Evolutionary conservation across 441 rosid genomes (phyloP).

Genomic region (Geranium incanum): DNA sequence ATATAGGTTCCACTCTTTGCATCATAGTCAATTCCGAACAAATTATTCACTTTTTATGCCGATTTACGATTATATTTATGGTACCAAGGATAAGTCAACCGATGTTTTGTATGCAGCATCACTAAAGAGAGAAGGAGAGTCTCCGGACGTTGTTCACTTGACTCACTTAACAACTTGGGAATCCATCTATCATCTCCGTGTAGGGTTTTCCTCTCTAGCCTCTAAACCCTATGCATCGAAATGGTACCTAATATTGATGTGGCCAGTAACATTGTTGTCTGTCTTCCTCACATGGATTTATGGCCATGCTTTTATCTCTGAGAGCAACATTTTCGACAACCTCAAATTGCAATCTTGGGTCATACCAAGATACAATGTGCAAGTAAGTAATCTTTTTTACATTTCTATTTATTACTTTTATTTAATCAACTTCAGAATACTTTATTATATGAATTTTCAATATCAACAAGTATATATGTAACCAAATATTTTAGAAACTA

Average conservation of each 20-base stretch:
- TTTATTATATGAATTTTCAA: no score
- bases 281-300: slow-evolving; percentile 19
- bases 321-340: slow-evolving; percentile 33
- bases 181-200: slow-evolving; percentile 42
- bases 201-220: slow-evolving; percentile 28
- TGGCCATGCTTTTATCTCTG: slow-evolving; percentile 30
- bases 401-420: no score
- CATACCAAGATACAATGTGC: slow-evolving; percentile 36
- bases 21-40: slow-evolving; percentile 36
- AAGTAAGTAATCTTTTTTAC: slow-evolving; percentile 20
- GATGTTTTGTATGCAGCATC: slow-evolving; percentile 36
- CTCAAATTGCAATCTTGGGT: slow-evolving; percentile 47
- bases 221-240: slow-evolving; percentile 22
- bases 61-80: slow-evolving; percentile 32
- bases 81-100: slow-evolving; percentile 35
- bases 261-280: slow-evolving; percentile 28
- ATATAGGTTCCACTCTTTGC: slow-evolving; percentile 33
- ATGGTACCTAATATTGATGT: slow-evolving; percentile 30
- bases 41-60: slow-evolving; percentile 38
- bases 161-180: slow-evolving; percentile 46
- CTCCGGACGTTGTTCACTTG: slow-evolving; percentile 39
- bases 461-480: no score
- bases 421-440: no score
- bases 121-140: slow-evolving; percentile 29
- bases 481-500: no score